Evolutionary conservation across 768 basidiomycete species (phyloP), one percentile per base, ranked within the genome.

Genomic region (Trametes meyenii): DNA sequence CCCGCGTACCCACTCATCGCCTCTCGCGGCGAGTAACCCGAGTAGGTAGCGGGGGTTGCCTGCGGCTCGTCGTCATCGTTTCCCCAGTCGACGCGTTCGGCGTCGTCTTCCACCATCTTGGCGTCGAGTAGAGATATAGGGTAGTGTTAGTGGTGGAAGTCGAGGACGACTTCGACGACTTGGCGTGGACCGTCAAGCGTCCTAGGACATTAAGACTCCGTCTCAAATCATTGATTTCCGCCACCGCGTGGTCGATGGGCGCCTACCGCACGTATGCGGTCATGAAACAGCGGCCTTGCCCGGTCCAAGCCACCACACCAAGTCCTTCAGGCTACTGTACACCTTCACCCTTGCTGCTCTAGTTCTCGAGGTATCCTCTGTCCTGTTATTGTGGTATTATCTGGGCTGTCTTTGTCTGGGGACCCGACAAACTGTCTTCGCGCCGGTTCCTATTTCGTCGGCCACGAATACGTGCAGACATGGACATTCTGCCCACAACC

Each of bases 41-140:
- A 11, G 53, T 60, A 54, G 11, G 60, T 57, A 33, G 55, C 61
- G 33, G 39, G 12, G 13, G 36, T 19, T 60, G 42, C 59, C 67
- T 66, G 70, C 65, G 54, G 59, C 52, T 76, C 77, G 50, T 82
- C 81, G 45, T 81, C 81, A 17, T 81, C 81, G 58, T 81, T 77
- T 3, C 81, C 81, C 90, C 90, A 92, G 75, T 92, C 90, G 42
- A 91, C 78, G 26, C 83, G 74, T 69, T 91, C 89, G 29, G 74
- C 77, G 54, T 90, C 89, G 69, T 88, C 86, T 65, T 82, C 84
- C 85, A 89, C 87, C 64, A 58, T 67, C 60, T 56, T 66, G 61
- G 62, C 58, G 65, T n/a, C 23, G 58, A 55, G 39, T 46, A 51
- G 23, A 54, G 43, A 43, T 35, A 46, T 66, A 62, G 19, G 3